Evolutionary conservation across 768 basidiomycete genomes (phyloP).

Genomic region (Erythrobasidium yunnanense): DNA sequence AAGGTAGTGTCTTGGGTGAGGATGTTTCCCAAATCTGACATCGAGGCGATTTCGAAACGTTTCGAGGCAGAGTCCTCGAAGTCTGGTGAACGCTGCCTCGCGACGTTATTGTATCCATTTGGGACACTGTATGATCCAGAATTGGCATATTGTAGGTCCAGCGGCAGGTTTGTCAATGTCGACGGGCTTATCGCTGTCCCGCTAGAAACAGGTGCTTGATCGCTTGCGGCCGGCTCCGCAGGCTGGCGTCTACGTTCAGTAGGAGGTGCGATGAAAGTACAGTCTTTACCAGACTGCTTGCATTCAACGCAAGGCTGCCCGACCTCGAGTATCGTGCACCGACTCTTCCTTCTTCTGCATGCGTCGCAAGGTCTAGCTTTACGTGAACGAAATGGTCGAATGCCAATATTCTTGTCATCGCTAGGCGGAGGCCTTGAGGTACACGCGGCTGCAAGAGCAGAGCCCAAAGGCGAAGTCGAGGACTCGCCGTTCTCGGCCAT

Average conservation of each 20-base stretch:
- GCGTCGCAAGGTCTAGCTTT: slow-evolving; percentile 27
- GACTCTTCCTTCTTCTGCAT: slow-evolving; percentile 27
- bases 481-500: no score
- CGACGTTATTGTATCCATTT: neutral
- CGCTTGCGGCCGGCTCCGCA: neutral
- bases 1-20: neutral
- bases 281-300: slow-evolving; percentile 22
- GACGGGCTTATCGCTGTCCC: neutral
- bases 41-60: no score
- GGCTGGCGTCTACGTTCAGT: neutral
- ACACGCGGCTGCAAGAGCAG: no score
- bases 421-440: no score
- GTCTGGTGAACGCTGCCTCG: neutral
- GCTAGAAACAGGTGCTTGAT: neutral
- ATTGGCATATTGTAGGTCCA: neutral
- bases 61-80: neutral
- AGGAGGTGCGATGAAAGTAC: slow-evolving; percentile 27
- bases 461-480: no score
- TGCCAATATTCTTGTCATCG: no score
- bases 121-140: no score
- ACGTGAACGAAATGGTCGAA: slow-evolving; percentile 7
- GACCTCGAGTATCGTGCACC: slow-evolving; percentile 10
- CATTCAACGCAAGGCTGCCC: slow-evolving; percentile 28
- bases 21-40: no score
- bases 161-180: slow-evolving; percentile 1